Conservation (phyloP, 768 basidiomycete species). For the Calocera cornea region DNA sequence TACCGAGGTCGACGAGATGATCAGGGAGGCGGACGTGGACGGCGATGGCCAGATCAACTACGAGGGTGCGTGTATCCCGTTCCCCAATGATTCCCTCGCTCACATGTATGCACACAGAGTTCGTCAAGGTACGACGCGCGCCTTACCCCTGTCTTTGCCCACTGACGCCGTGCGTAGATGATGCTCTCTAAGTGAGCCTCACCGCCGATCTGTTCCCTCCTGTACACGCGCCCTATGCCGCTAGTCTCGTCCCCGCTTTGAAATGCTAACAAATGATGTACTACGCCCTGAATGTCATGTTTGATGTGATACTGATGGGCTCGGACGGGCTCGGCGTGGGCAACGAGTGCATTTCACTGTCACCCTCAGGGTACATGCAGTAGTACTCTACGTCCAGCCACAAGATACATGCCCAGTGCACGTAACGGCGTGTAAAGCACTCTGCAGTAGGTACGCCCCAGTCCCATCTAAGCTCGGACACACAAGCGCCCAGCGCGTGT, state of each 20-base stretch:
- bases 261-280: background rate
- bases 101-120: conserved; percentile 31
- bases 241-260: background rate
- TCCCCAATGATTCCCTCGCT: background rate
- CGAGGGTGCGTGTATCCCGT: conserved; percentile 39
- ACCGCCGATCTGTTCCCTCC: background rate
- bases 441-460: too few species aligned
- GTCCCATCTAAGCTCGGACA: background rate
- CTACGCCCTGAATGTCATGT: background rate
- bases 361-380: too few species aligned
- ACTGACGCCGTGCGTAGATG: conserved; percentile 35
- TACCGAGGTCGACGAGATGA: conserved; percentile 88
- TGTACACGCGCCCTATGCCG: background rate
- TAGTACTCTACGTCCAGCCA: too few species aligned
- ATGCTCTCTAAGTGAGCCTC: conserved; percentile 48
- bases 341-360: too few species aligned
- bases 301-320: background rate
- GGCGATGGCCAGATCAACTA: conserved; percentile 91
- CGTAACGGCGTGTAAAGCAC: too few species aligned
- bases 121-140: conserved; percentile 46
- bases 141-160: conserved; percentile 12
- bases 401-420: too few species aligned
- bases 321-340: background rate
- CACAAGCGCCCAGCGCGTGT: background rate
- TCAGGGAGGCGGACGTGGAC: conserved; percentile 87